Base-by-base conservation (phyloP, 2,329 filamentous ascomycete genomes). In the Davidsoniella australis region DNA sequence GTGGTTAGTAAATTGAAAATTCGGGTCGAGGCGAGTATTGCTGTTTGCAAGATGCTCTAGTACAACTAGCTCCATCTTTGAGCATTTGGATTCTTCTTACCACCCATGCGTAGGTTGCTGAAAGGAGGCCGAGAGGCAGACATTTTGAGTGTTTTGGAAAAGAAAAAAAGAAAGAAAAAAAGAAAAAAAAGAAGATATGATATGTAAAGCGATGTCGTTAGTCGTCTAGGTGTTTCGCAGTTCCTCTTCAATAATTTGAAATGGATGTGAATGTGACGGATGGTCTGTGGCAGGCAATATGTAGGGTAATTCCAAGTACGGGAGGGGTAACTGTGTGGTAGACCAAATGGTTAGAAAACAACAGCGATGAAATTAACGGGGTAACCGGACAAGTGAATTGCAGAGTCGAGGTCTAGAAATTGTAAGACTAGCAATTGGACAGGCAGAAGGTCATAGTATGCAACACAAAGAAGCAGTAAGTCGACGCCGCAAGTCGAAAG, bases 51-150 rank as follows among this genome's bases (percentile, higher is more conserved):
- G 36, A 14, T 23, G 26, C 16, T 33, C 18, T 23, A 40, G 29
- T 33, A 40, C n/a, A 48, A 39, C 46, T 23, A 33, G 20, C n/a
- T 26, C 16, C 10, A 36, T 14, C 16, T 17, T 48, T 16, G 5
- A 33, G 37, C 48, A 48, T 41, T 53, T 40, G 52, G 37, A 53
- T 42, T 55, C 51, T 60, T 49, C 85, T 81, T 75, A 95, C 89
- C 91, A 78, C 89, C 91, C 87, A 96, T 95, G 71, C 89, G 85
- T 72, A 96, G 65, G 61, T 69, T 75, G 63, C 73, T 76, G 70
- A 96, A 94, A 63, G 86, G 82, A 66, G 88, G 84, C 73, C 88
- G 78, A 71, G 50, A 46, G 39, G 49, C 45, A 48, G 47, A 49
- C 42, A 46, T 52, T 41, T 36, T 52, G 41, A 38, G 33, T 20